Evolutionary conservation across 805 yeast species (phyloP), one percentile per base, ranked within the genome.

Genomic region (Blastobotrys americana): DNA sequence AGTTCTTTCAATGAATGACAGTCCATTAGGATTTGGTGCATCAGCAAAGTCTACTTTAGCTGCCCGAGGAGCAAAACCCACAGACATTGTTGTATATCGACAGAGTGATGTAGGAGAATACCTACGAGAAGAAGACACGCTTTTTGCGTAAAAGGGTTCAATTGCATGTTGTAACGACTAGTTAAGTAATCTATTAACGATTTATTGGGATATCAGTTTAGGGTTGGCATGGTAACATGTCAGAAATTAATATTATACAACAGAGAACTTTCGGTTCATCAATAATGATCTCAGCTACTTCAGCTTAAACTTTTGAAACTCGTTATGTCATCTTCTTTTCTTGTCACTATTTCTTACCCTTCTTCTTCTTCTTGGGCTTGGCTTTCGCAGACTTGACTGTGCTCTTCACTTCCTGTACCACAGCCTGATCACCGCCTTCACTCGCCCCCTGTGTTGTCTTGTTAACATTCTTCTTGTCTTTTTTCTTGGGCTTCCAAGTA

Each of bases 101-200:
- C 98, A 93, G 64, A 85, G 94, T 54, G 98, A 93, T 70, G 86
- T 93, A 54, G 98, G 98, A 52, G 98, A 93, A 67, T 93, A 87
- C 60, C 73, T 93, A 60, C 88, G 98, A 76, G 97, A 93, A 59
- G 98, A 93, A 72, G 97, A 93, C 66, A 87, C 96, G 34, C 69
- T 90, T 54, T 90, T 90, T 61, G 85, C 96, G 20, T 88, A 70
- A 34, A 17, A 10, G 28, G 13, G 21, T 5, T 34, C 23, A 16
- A 4, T 9, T 16, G 25, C 23, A 10, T 37, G 13, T 18, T 19
- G 16, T n/a, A n/a, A n/a, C n/a, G n/a, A n/a, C n/a, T n/a, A n/a
- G n/a, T n/a, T n/a, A n/a, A n/a, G n/a, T n/a, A n/a, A n/a, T n/a
- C n/a, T n/a, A n/a, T n/a, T n/a, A n/a, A n/a, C n/a, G n/a, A n/a